phyloP scores from a whole-genome alignment of 202 grass and related monocot genomes.

The Panicum hallii region DNA sequence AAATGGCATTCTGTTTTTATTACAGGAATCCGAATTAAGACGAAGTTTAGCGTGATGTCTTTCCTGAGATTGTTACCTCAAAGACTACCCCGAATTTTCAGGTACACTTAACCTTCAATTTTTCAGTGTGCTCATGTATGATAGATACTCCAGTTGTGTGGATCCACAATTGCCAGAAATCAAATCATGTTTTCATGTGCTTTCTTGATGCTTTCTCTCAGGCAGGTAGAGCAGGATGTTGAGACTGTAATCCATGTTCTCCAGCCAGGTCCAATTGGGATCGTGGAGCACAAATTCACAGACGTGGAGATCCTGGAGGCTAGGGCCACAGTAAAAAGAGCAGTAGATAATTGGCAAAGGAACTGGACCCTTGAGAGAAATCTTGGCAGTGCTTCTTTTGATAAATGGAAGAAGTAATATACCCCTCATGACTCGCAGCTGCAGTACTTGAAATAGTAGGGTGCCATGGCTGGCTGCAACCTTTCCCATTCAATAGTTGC shows the following conservation, averaged over 20 bases:
- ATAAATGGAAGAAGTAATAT: constrained; percentile 37
- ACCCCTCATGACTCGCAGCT: neutral
- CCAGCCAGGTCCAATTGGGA: constrained; percentile 80
- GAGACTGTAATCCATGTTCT: constrained; percentile 89
- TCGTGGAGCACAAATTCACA: constrained; percentile 85
- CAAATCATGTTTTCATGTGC: neutral
- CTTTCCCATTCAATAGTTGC: constrained; percentile 3
- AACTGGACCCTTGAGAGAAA: constrained; percentile 55
- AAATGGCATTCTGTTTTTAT: neutral
- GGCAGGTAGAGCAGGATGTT: constrained; percentile 85
- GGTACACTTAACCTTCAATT: constrained; percentile 18
- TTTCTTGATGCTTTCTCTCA: constrained; percentile 41
- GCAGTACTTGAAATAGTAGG: neutral
- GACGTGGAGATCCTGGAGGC: constrained; percentile 64
- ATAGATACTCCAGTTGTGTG: neutral
- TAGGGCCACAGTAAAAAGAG: constrained; percentile 56
- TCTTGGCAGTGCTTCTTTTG: constrained; percentile 31
- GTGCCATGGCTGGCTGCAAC: neutral
- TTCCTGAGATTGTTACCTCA: constrained; percentile 55
- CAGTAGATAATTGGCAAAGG: constrained; percentile 71
- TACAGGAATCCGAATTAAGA: constrained; percentile 24
- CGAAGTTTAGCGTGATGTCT: constrained; percentile 34
- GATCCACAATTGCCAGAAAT: neutral
- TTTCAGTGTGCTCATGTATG: neutral
- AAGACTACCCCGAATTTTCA: constrained; percentile 53